phyloP scores from a whole-genome alignment of 2,329 filamentous ascomycete genomes.

The Cytospora paraplurivora region DNA sequence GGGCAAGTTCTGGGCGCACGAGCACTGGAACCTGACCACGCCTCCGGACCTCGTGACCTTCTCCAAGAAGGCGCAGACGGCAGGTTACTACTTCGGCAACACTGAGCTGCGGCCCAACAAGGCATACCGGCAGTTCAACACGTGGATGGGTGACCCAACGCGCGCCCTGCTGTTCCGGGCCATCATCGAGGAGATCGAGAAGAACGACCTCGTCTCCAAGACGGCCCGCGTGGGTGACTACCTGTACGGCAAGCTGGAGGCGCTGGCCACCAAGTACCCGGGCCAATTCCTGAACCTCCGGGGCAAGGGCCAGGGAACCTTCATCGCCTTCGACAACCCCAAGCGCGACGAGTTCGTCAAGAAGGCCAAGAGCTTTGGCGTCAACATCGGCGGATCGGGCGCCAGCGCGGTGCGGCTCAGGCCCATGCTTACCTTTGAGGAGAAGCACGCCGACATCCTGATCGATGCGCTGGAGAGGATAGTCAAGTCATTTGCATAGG shows the following conservation, averaged over 20 bases:
- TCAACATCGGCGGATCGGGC: constrained; percentile 88
- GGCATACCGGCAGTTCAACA: constrained; percentile 96
- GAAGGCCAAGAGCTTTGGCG: constrained; percentile 75
- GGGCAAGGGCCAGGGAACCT: constrained; percentile 86
- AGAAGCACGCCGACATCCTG: constrained; percentile 85
- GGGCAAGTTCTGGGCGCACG: constrained; percentile 94
- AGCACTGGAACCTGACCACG: constrained; percentile 81
- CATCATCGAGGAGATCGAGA: constrained; percentile 80
- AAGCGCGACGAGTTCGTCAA: constrained; percentile 76
- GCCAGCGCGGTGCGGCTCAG: constrained; percentile 73
- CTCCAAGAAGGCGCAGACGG: constrained; percentile 92
- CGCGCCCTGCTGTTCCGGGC: constrained; percentile 82
- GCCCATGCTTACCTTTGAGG: constrained; percentile 92
- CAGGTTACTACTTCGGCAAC: constrained; percentile 89
- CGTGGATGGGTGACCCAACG: constrained; percentile 93
- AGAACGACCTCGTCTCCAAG: constrained; percentile 74
- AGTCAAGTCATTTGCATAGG: constrained; percentile 46
- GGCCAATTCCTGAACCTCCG: constrained; percentile 79
- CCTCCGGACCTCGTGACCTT: constrained; percentile 95
- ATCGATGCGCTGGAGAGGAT: constrained; percentile 78
- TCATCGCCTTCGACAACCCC: constrained; percentile 88
- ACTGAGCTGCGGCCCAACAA: constrained; percentile 81
- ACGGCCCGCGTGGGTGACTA: constrained; percentile 80
- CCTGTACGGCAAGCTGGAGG: constrained; percentile 70
- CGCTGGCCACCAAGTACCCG: constrained; percentile 70